Conservation (phyloP, 2,329 filamentous ascomycete species). For the Fusarium clavum region DNA sequence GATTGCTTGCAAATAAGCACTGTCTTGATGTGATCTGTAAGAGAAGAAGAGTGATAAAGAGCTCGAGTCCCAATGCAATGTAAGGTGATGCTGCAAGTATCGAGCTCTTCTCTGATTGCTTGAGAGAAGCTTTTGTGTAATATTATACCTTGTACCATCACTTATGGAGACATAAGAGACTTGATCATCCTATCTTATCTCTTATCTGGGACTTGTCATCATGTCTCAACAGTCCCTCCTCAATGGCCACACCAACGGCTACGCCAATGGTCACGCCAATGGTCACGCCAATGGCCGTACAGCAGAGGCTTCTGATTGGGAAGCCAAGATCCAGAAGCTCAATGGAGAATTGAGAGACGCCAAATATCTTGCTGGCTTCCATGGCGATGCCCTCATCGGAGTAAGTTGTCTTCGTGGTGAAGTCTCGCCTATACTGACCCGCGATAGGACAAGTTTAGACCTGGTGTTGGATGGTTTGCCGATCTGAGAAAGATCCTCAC, state of each 20-base stretch:
- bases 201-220: background rate
- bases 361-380: conserved; percentile 5
- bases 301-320: background rate
- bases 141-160: background rate
- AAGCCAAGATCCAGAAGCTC: background rate
- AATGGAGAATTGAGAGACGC: background rate
- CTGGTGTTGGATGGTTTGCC: background rate
- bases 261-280: background rate
- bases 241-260: background rate
- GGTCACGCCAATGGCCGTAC: background rate
- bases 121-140: background rate
- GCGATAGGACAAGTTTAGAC: background rate
- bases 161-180: background rate
- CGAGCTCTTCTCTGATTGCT: background rate
- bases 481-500: background rate
- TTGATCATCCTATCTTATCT: background rate
- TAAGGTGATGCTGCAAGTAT: no score
- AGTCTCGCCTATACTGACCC: accelerated
- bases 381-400: conserved; percentile 12
- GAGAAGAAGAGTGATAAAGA: background rate
- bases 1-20: background rate
- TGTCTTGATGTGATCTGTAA: background rate
- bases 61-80: no score
- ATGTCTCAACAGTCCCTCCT: background rate
- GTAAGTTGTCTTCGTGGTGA: background rate